A percentile compares a stretch with the other conserved stretches of the same genome.
Evolutionary conservation across 1,284 basidiomycete species (phyloP).

Genomic region (Ganoderma resinaceum): DNA sequence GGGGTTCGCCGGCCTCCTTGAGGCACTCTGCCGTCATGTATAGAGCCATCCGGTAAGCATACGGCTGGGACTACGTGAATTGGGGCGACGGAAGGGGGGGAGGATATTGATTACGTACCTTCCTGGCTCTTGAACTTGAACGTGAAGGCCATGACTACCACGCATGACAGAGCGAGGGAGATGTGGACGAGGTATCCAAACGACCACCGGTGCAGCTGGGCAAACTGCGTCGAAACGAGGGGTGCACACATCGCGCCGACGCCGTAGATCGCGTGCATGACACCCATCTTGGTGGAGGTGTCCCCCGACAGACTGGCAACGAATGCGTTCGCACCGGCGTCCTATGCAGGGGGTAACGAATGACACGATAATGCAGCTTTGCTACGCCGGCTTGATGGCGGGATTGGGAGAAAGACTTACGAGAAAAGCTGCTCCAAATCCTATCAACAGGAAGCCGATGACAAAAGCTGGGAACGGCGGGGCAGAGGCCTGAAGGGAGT

Average conservation of each 20-base stretch:
- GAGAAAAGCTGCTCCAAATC: constrained; percentile 65
- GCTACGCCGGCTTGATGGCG: no score
- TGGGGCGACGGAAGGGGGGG: no score
- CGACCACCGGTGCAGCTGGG: constrained; percentile 57
- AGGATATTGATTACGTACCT: constrained; percentile 44
- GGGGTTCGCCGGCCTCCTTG: constrained; percentile 40
- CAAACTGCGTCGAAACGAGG: constrained; percentile 68
- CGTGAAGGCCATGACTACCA: constrained; percentile 47
- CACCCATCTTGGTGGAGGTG: constrained; percentile 61
- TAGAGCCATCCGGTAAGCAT: not conserved
- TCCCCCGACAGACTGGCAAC: constrained; percentile 54
- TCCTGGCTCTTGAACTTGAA: constrained; percentile 64
- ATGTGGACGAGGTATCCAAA: constrained; percentile 70
- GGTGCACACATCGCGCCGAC: constrained; percentile 66
- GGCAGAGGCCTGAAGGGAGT: constrained; percentile 60
- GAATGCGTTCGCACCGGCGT: constrained; percentile 63
- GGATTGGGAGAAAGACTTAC: constrained; percentile 34
- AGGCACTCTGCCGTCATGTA: constrained; percentile 38
- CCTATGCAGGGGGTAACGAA: constrained; percentile 35
- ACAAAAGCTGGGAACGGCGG: constrained; percentile 71
- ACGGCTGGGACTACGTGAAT: no score
- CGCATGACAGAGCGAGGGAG: constrained; percentile 57
- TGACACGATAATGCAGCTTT: not conserved
- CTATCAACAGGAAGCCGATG: constrained; percentile 62
- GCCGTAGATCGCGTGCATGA: constrained; percentile 59